phyloP scores from a whole-genome alignment of 768 basidiomycete species.

The Naganishia vaughanmartiniae region DNA sequence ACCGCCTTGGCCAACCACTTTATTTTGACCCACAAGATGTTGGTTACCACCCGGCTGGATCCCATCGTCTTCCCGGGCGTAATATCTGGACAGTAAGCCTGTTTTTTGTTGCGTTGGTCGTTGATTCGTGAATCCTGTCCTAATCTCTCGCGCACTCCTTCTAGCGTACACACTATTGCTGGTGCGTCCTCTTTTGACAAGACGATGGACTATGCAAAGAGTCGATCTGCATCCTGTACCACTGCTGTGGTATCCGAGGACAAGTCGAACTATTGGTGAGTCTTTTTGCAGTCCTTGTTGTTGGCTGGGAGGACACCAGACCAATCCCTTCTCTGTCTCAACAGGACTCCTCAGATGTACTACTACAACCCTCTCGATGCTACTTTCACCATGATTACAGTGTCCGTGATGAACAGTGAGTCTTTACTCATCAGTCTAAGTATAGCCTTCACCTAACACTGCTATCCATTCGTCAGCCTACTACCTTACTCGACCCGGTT shows the following conservation, averaged over 20 bases:
- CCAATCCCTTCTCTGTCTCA: not conserved
- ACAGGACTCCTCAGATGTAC: slow-evolving; percentile 44
- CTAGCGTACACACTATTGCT: slow-evolving; percentile 47
- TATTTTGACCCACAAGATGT: slow-evolving; percentile 45
- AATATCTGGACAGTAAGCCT: slow-evolving; percentile 34
- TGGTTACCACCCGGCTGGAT: slow-evolving; percentile 48
- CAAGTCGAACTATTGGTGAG: slow-evolving; percentile 52
- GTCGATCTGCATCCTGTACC: slow-evolving; percentile 48
- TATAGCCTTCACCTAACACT: too few species aligned
- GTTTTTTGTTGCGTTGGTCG: not conserved
- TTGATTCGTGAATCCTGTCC: not conserved
- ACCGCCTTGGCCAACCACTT: slow-evolving; percentile 36
- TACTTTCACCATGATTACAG: slow-evolving; percentile 45
- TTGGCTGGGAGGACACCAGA: too few species aligned
- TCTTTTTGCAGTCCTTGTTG: not conserved
- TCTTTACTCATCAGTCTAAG: slow-evolving; percentile 13
- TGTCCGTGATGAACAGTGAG: slow-evolving; percentile 47
- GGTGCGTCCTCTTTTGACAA: slow-evolving; percentile 52
- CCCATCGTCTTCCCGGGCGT: slow-evolving; percentile 50
- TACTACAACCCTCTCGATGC: slow-evolving; percentile 48
- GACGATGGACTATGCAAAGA: slow-evolving; percentile 44
- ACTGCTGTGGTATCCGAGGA: slow-evolving; percentile 51
- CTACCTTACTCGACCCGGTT: slow-evolving; percentile 49
- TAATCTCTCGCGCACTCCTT: too few species aligned
- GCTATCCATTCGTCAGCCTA: slow-evolving; percentile 36